phyloP scores from a whole-genome alignment of 768 basidiomycete species.

The Fistulinella prunicolor region DNA sequence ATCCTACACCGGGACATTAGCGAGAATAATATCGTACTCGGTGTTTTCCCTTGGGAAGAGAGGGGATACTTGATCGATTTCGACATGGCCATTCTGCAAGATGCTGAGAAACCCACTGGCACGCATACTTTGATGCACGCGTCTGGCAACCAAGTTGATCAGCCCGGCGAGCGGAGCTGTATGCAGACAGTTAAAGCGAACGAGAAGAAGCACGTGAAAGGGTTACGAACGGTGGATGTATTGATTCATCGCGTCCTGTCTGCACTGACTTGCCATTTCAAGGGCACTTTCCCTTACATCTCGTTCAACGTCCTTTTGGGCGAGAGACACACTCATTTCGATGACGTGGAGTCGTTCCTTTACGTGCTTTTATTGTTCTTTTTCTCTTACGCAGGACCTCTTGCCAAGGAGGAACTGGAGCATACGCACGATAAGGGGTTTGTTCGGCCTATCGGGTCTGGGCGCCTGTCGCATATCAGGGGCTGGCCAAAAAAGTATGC shows the following conservation, averaged over 20 bases:
- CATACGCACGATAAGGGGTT: conserved; percentile 1
- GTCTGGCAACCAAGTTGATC: not conserved
- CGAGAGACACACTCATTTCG: conserved; percentile 1
- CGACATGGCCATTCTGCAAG: conserved; percentile 16
- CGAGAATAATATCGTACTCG: conserved; percentile 34
- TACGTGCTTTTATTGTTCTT: conserved; percentile 16
- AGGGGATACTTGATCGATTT: conserved; percentile 33
- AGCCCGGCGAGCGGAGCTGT: not conserved
- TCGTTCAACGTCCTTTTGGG: conserved; percentile 8
- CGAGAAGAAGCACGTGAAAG: not conserved
- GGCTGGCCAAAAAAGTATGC: conserved; percentile 2
- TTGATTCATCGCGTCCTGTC: not conserved
- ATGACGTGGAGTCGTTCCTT: conserved; percentile 18
- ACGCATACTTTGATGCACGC: not conserved
- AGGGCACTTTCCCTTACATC: conserved; percentile 13
- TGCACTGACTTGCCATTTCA: not conserved
- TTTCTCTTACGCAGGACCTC: conserved; percentile 7
- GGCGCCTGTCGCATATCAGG: not conserved
- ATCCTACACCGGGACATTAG: conserved; percentile 35
- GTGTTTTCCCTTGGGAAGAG: conserved; percentile 5
- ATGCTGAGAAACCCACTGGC: not conserved
- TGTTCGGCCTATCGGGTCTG: not conserved
- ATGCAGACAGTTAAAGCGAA: not conserved
- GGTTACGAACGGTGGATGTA: not conserved
- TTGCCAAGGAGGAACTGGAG: not conserved